Conservation (phyloP, 495 filamentous ascomycete genomes). For the Aspergillus funiculosus region DNA sequence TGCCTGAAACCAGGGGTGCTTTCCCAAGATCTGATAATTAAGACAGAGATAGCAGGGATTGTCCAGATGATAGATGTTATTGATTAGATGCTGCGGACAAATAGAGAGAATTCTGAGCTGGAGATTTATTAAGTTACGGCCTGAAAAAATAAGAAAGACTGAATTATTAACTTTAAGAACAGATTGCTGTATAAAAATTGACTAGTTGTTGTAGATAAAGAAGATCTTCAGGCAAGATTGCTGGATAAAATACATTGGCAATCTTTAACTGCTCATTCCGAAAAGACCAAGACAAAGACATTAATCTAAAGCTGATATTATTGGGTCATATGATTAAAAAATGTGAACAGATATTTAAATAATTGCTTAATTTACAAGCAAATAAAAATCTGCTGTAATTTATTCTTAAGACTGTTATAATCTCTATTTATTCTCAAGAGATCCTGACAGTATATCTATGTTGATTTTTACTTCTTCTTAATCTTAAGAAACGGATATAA, state of each 20-base stretch:
- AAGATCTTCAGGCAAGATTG: conserved; percentile 1
- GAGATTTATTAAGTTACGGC: too few species aligned
- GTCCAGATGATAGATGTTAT: too few species aligned
- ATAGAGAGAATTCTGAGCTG: too few species aligned
- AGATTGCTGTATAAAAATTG: neutral
- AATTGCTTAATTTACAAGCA: neutral
- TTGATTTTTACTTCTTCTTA: neutral
- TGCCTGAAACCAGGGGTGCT: neutral
- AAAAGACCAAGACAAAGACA: neutral
- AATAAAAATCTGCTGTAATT: neutral
- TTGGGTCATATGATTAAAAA: neutral
- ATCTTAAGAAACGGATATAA: neutral
- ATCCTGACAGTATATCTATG: neutral
- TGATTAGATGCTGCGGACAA: too few species aligned
- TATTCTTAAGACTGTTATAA: neutral
- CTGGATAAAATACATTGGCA: neutral
- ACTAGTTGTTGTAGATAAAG: neutral
- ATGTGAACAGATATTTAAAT: neutral
- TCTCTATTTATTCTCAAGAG: neutral
- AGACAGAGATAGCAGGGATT: too few species aligned
- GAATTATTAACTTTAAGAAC: conserved; percentile 1
- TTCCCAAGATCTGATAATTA: too few species aligned
- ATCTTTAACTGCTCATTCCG: neutral
- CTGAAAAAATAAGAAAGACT: conserved; percentile 4
- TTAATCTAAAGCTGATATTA: neutral